These are phyloP conservation scores for Pugionium cornutum DNA, from an alignment of 345 rosid genomes.

Conservation along the genomic window DNA sequence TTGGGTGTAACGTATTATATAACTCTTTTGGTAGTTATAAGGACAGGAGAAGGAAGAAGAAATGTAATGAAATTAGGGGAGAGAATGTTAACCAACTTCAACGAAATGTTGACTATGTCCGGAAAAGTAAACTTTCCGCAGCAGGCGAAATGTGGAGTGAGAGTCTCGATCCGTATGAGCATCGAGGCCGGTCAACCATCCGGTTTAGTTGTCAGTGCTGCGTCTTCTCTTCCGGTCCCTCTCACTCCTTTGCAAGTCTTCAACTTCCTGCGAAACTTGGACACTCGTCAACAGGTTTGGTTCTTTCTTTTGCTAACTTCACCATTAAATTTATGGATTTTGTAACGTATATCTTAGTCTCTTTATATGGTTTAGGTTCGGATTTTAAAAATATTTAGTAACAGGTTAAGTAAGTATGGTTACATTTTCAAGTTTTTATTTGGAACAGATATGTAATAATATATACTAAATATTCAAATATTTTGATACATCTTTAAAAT, in stretches of 20 bases:
- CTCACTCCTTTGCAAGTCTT: conserved; percentile 49
- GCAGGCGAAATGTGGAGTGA: conserved; percentile 53
- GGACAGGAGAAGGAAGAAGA: conserved; percentile 41
- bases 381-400: too few species aligned
- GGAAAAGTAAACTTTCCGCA: conserved; percentile 53
- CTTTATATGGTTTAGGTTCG: too few species aligned
- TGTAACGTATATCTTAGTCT: too few species aligned
- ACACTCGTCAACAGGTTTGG: conserved; percentile 51
- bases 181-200: conserved; percentile 49
- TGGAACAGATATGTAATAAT: too few species aligned
- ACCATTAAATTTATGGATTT: too few species aligned
- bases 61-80: conserved; percentile 58
- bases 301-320: too few species aligned
- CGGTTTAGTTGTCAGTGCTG: conserved; percentile 59
- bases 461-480: too few species aligned
- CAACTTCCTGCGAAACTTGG: conserved; percentile 42
- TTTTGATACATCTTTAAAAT: too few species aligned
- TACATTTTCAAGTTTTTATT: too few species aligned
- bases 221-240: conserved; percentile 65
- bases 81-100: conserved; percentile 66
- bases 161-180: conserved; percentile 51
- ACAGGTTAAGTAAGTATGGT: too few species aligned
- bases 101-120: conserved; percentile 53
- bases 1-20: too few species aligned
- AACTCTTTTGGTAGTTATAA: conserved; percentile 32